Evolutionary conservation across 176 grass and related monocot species (phyloP).

Genomic region (Oropetium thomaeum): DNA sequence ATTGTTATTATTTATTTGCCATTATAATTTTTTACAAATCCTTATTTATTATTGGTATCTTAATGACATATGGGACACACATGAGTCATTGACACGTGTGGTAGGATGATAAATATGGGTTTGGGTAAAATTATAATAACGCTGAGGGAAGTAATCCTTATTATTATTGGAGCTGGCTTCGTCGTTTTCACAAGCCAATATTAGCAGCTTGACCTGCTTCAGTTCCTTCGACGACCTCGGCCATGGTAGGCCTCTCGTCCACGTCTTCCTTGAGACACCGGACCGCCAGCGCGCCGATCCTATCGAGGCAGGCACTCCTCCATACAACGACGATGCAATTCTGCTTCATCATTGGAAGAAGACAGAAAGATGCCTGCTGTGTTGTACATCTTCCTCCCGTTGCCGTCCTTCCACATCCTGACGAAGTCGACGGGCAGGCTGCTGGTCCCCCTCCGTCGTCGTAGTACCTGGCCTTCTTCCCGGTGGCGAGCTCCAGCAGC

Average conservation of each 20-base stretch:
- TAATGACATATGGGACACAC: too few species aligned
- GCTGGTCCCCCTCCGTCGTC: not conserved
- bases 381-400: not conserved
- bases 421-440: not conserved
- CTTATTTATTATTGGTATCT: too few species aligned
- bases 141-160: too few species aligned
- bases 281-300: not conserved
- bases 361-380: accelerated
- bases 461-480: not conserved
- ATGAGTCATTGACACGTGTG: too few species aligned
- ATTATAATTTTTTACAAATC: too few species aligned
- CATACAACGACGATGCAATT: not conserved
- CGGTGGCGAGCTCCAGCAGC: not conserved
- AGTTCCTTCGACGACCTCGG: not conserved
- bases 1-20: too few species aligned
- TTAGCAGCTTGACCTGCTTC: not conserved
- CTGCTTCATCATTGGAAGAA: not conserved
- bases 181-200: too few species aligned
- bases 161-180: too few species aligned
- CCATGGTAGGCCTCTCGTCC: not conserved
- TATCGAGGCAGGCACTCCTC: not conserved
- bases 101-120: too few species aligned
- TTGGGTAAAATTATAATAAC: too few species aligned
- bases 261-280: not conserved
- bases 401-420: not conserved